Conservation (phyloP, 1,284 basidiomycete species). For the Anthracocystis setariae region DNA sequence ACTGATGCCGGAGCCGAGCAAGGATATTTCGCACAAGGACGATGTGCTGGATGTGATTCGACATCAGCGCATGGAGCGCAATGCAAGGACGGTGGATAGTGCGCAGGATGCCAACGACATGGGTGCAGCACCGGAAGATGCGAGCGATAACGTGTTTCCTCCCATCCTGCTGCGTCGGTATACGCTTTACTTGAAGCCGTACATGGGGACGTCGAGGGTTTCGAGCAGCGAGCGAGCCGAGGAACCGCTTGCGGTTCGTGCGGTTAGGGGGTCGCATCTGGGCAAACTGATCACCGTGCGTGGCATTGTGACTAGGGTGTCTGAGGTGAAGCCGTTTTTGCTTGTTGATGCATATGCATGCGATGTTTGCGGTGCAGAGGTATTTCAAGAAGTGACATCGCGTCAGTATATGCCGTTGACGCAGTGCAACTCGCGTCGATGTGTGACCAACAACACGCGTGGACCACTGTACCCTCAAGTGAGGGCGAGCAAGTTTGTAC, state of each 20-base stretch:
- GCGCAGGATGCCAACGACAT: conserved; percentile 41
- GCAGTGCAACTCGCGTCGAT: conserved; percentile 78
- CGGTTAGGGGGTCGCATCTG: conserved; percentile 84
- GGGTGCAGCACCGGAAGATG: conserved; percentile 34
- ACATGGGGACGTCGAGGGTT: conserved; percentile 71
- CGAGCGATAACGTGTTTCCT: conserved; percentile 70
- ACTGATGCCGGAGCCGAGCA: conserved; percentile 77
- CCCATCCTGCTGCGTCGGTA: conserved; percentile 91
- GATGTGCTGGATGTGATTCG: conserved; percentile 67
- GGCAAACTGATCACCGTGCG: conserved; percentile 94
- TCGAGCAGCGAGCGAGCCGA: conserved; percentile 18
- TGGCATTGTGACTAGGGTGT: conserved; percentile 97
- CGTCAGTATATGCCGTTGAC: conserved; percentile 89
- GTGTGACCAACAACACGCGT: conserved; percentile 84
- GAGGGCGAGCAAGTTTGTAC: conserved; percentile 92
- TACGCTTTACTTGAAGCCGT: conserved; percentile 91
- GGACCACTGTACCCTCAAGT: conserved; percentile 98
- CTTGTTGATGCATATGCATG: conserved; percentile 98
- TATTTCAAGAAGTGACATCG: conserved; percentile 96
- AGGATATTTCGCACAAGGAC: conserved; percentile 79
- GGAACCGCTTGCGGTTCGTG: conserved; percentile 81
- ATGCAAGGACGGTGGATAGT: conserved; percentile 76
- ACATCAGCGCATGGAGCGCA: conserved; percentile 88
- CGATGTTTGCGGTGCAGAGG: conserved; percentile 96
- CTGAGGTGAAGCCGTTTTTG: conserved; percentile 96